Percentiles rank a stretch among this genome's conserved stretches.
These are phyloP conservation scores for Aaosphaeria arxii DNA, from an alignment of 2,329 filamentous ascomycete genomes.

Conservation along the genomic window DNA sequence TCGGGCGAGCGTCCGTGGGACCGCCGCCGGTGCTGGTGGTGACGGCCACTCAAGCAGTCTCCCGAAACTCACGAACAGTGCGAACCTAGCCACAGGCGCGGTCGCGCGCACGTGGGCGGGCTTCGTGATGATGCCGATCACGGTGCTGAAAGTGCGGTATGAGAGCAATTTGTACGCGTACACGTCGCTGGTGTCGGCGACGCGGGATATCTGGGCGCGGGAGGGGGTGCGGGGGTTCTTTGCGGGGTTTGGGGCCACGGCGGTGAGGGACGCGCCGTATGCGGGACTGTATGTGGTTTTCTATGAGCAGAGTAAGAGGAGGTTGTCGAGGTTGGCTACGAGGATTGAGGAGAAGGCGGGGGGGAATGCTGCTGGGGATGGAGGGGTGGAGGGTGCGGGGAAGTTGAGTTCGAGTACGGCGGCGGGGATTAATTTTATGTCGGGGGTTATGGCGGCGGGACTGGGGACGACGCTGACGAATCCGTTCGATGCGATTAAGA, in stretches of 20 bases:
- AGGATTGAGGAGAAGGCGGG: slow-evolving; percentile 24
- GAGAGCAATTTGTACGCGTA: slow-evolving; percentile 87
- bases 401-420: slow-evolving; percentile 40
- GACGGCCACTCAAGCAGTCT: slow-evolving; percentile 63
- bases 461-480: slow-evolving; percentile 88
- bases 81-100: slow-evolving; percentile 83
- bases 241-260: slow-evolving; percentile 88
- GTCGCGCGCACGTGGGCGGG: slow-evolving; percentile 81
- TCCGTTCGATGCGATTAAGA: slow-evolving; percentile 96
- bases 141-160: slow-evolving; percentile 93
- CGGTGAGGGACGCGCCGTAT: slow-evolving; percentile 92
- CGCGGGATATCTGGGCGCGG: slow-evolving; percentile 66
- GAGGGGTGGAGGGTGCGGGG: neutral
- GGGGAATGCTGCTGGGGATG: slow-evolving; percentile 8
- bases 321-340: slow-evolving; percentile 44
- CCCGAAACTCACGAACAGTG: slow-evolving; percentile 77
- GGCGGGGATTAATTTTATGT: slow-evolving; percentile 78
- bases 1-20: slow-evolving; percentile 33
- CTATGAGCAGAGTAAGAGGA: slow-evolving; percentile 79
- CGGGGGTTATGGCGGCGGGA: slow-evolving; percentile 76
- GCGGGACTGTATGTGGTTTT: slow-evolving; percentile 92
- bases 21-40: slow-evolving; percentile 3
- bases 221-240: slow-evolving; percentile 86
- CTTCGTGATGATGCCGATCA: slow-evolving; percentile 91
- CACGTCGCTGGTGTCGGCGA: slow-evolving; percentile 69